Conservation (phyloP, 2,329 filamentous ascomycete genomes). For the Claviceps purpurea region DNA sequence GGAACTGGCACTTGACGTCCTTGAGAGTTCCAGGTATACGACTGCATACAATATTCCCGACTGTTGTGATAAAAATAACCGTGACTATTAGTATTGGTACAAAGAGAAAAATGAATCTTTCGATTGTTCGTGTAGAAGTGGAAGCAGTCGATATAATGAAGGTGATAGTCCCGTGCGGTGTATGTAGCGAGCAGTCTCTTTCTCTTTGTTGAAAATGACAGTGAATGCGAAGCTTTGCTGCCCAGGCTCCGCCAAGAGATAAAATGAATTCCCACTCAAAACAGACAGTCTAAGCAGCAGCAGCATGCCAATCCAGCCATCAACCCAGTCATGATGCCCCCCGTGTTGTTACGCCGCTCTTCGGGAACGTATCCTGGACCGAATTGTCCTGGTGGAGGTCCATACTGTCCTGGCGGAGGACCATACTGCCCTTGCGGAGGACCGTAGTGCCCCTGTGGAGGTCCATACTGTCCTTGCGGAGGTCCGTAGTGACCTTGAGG, state of each 20-base stretch:
- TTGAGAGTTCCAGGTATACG: neutral
- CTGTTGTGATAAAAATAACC: neutral
- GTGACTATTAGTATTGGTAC: neutral
- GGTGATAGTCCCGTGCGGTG: neutral
- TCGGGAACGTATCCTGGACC: constrained; percentile 25
- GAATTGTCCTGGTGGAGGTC: constrained; percentile 9
- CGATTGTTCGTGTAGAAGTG: neutral
- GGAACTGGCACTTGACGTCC: too few relatives aligned
- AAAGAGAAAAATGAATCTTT: neutral
- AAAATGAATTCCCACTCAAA: constrained; percentile 21
- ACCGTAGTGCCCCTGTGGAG: constrained; percentile 23
- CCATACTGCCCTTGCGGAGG: constrained; percentile 20
- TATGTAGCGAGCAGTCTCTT: neutral
- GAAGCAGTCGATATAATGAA: neutral
- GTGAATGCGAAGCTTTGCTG: neutral
- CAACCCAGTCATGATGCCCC: constrained; percentile 30
- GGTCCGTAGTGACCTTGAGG: constrained; percentile 21
- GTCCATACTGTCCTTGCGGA: constrained; percentile 9
- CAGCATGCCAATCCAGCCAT: constrained; percentile 41
- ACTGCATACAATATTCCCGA: neutral
- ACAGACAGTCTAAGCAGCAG: constrained; percentile 44
- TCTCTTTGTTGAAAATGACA: neutral
- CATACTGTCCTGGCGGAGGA: constrained; percentile 13
- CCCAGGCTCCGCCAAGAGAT: neutral
- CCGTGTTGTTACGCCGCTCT: constrained; percentile 18